Evolutionary conservation across 2,329 filamentous ascomycete species (phyloP), one percentile per base, ranked within the genome.

Genomic region (Bipolaris victoriae): DNA sequence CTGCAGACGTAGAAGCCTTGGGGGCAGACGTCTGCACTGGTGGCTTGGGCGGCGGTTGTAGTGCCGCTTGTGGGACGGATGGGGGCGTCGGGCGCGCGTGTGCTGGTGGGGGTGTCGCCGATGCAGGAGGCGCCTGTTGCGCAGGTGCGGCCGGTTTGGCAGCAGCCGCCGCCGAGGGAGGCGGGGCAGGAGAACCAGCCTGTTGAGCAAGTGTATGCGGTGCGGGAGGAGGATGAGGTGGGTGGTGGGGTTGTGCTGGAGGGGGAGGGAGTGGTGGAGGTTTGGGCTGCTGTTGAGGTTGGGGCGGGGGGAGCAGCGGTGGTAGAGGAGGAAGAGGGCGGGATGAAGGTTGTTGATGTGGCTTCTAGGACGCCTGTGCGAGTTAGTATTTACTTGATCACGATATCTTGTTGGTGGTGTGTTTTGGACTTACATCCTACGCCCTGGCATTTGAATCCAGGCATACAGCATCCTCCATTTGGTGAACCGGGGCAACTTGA

Each of bases 1-100:
- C 88, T 86, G 76, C 94, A 98, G 49, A 91, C 89, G 76, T 98
- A 98, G 81, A 93, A 98, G 2, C 93, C 93, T 0, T 89, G 93
- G 0, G 94, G 94, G 67, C 94, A 98, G 66, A 83, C 70, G 18
- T 64, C 62, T 2, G 64, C 61, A n/a, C 4, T 92, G 90, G 0
- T 89, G 92, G 1, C 92, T 91, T 69, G 92, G 96, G 71, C 45
- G 18, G 49, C 54, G 65, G 80, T 72, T 2, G 57, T 58, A 10
- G 45, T 54, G 20, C 76, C 74, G 59, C 75, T 77, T 1, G 79
- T 81, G 1, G 80, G 79, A 1, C 79, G 73, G 9, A 79, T 70
- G 1, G 78, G 79, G 4, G 78, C 76, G 7, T 67, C 70, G 16
- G 78, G 78, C 7, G 75, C 73, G 35, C 69, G 69, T 0, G 71